Base-by-base conservation (phyloP, 2,329 filamentous ascomycete species). In the Colletotrichum siamense region DNA sequence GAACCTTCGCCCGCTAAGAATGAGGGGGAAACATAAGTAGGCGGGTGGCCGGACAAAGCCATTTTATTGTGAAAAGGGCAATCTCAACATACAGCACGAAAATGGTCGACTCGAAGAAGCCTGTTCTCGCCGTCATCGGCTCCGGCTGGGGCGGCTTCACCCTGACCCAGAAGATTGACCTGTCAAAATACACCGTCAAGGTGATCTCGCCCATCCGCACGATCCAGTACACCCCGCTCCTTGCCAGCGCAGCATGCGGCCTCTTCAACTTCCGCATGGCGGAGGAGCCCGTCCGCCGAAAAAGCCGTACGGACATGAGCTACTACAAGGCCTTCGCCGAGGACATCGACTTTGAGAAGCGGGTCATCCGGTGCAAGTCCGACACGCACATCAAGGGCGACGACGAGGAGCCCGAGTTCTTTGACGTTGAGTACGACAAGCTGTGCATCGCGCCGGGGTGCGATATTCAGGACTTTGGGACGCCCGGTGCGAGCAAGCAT, bases 161-260 rank as follows among this genome's bases (percentile, higher is more conserved):
- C 12, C 70, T 73, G 26, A 64, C 73, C 13, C 73, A 76, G 3
- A 95, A 96, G 62, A 95, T 99, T 82, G 98, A 96, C 77, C 93
- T 99, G 76, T 92, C 99, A 79, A 99, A 99, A 92, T 99, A 99
- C 92, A 99, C 99, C 86, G 96, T 99, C 86, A 87, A 98, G 83
- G 96, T 99, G 85, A 95, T 99, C 85, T 99, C 97, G 64, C 97
- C 97, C 69, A 95, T 97, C 84, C 99, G 99, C 89, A 99, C 98
- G 92, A 99, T 99, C 93, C 94, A 99, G 80, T 99, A 99, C 91
- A 99, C 97, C 34, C 97, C 97, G 76, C 93, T 99, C 73, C 92
- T 99, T 77, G 97, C 97, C 79, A 99, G 96, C 84, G 99, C 97
- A 87, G 99, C 97, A 67, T 98, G 96, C 79, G 97, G 97, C 81